Evolutionary conservation across 176 grass and related monocot genomes (phyloP), one percentile per base, ranked within the genome.

Genomic region (Phoenix roebelenii): DNA sequence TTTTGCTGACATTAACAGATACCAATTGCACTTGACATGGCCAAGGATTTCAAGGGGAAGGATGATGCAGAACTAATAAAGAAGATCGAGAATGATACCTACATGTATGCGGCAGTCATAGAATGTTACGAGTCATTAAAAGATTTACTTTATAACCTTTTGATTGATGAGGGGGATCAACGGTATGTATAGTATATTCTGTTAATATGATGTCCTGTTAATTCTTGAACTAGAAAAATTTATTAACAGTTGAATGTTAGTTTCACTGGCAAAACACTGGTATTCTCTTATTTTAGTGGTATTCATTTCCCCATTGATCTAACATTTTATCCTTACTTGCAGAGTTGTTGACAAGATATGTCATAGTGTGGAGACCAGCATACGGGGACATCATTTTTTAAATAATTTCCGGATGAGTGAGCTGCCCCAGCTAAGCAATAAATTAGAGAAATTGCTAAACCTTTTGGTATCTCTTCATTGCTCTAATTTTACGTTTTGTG

Each of bases 11-110:
- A 56, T 68, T 85, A 72, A 23, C 51, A 98, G 87, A 85, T 98
- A 80, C 93, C 93, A 60, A 83, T 83, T 61, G 93, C 81, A 68
- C 76, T 98, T 71, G 82, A 98, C 51, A 98, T 92, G 58, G 93
- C 87, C 20, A 88, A 81, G 60, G 76, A 76, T 80, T 83, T 88
- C 61, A 98, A 81, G 81, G 83, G 80, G 76, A 96, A 35, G 18
- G 85, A 74, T 68, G 77, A 78, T n/a, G 77, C 74, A 17, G 93
- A 98, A 66, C 25, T 98, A 52, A 59, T 12, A 64, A 92, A 74
- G 68, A 83, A 81, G 68, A 85, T 98, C 69, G 59, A 35, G 0
- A 51, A 83, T 73, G 84, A 97, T 75, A 64, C 18, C 57, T 90
- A 92, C 69, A 97, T 83, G 59, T n/a, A 50, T 25, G 58, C 71